Evolutionary conservation across 306 rosid genomes (phyloP), one percentile per base, ranked within the genome.

Genomic region (Myrica gale): DNA sequence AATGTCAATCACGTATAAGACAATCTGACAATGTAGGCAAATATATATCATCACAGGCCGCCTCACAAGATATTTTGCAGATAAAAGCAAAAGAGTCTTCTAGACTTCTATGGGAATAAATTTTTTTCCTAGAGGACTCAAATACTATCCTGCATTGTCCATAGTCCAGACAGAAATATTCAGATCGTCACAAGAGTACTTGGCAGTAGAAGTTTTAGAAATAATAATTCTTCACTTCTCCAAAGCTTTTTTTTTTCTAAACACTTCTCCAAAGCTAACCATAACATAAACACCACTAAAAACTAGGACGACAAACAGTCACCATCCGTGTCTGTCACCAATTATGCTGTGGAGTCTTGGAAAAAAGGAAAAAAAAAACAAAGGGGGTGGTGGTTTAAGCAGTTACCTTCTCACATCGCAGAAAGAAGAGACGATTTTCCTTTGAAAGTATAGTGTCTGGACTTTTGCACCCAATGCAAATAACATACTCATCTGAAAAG

Each of bases 361-460:
- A 32, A 0, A 32, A 32, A 32, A 32, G 3, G 37, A 0, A 32
- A 32, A 32, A 32, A 32, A 3, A 0, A 32, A 32, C 2, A 32
- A 32, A 3, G 37, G 37, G 37, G 37, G 37, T 3, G 37, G 37
- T 2, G 37, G 37, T 32, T 32, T 23, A 60, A 71, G 72, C 8
- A 51, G 9, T 84, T 80, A 95, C 98, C 97, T 90, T 95, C 78
- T 95, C 97, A 68, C 98, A 95, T 77, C 98, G 91, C 61, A 92
- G 98, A 82, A 95, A 95, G 89, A 92, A 95, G 9, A 95, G 87
- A 43, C 98, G 97, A 54, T 95, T 95, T 87, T 95, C 98, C 92
- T 95, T 95, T 3, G 96, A 80, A 63, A 95, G 97, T 68, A 92
- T 89, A 7, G 98, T 95, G 88, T 95, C 98, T 0, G 97, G 99